Conservation (phyloP, 108 stramenopile species). For the Licmophora abbreviata region DNA sequence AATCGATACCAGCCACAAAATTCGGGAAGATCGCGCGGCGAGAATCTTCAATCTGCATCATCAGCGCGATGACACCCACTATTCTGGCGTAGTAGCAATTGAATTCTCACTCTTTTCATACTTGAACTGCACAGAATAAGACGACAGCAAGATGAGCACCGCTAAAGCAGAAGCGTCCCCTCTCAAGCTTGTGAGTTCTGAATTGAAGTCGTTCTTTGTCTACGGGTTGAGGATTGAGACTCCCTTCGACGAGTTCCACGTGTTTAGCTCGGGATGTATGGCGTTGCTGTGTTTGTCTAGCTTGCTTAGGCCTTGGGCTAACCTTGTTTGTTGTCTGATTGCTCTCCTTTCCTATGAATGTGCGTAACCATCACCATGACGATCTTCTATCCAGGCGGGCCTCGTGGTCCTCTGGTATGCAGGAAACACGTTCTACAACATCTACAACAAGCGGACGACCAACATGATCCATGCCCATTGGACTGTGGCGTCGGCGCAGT, state of each 20-base stretch:
- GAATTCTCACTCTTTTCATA: neutral
- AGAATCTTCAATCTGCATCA: too few species aligned
- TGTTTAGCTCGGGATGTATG: neutral
- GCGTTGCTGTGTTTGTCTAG: neutral
- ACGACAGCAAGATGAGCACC: neutral
- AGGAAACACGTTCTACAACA: conserved; percentile 83
- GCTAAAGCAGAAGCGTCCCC: conserved; percentile 2
- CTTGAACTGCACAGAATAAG: too few species aligned
- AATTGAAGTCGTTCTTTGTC: neutral
- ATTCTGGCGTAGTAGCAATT: neutral
- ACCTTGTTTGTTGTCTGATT: conserved; percentile 1
- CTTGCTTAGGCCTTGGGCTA: neutral
- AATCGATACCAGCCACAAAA: too few species aligned
- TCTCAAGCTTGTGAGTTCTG: conserved; percentile 13
- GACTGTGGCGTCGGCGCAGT: conserved; percentile 76
- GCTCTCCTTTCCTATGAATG: neutral
- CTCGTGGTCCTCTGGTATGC: conserved; percentile 80
- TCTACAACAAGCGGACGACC: conserved; percentile 84
- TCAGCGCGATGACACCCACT: too few species aligned
- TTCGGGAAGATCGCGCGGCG: too few species aligned
- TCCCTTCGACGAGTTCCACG: neutral
- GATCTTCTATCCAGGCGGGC: conserved; percentile 3
- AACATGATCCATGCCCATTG: conserved; percentile 85
- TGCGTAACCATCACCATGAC: neutral
- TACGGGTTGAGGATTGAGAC: neutral